Percentiles rank a stretch among this genome's conserved stretches.
Evolutionary conservation across 768 basidiomycete genomes (phyloP).

Genomic region (Nidularia sp.): DNA sequence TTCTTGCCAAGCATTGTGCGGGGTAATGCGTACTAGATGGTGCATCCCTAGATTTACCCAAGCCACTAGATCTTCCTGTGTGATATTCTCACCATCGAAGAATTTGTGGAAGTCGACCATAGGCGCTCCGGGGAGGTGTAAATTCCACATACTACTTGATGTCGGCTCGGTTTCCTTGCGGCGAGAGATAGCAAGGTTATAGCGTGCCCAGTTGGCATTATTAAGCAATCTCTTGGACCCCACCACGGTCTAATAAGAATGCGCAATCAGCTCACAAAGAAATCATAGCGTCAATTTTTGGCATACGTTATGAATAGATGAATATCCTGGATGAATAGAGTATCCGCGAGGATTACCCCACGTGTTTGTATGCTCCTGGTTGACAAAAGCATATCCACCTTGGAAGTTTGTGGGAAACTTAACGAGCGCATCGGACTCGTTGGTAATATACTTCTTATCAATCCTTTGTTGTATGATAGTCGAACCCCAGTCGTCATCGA

Average conservation of each 20-base stretch:
- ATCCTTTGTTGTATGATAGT: slow-evolving; percentile 53
- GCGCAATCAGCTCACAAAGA: too few relatives aligned
- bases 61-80: slow-evolving; percentile 60
- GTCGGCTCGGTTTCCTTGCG: slow-evolving; percentile 61
- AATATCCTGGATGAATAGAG: slow-evolving; percentile 56
- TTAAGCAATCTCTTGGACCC: slow-evolving; percentile 56
- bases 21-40: slow-evolving; percentile 40
- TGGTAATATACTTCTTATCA: slow-evolving; percentile 39
- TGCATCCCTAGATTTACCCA: slow-evolving; percentile 70
- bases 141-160: slow-evolving; percentile 59
- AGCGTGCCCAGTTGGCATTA: slow-evolving; percentile 65
- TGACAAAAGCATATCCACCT: slow-evolving; percentile 54
- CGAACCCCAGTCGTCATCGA: slow-evolving; percentile 59
- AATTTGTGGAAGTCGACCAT: slow-evolving; percentile 58
- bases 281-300: too few relatives aligned
- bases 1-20: too few relatives aligned
- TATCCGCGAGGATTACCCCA: slow-evolving; percentile 62
- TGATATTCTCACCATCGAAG: slow-evolving; percentile 61
- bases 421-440: slow-evolving; percentile 47
- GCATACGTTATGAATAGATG: slow-evolving; percentile 46
- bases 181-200: slow-evolving; percentile 53
- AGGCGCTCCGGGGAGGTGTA: slow-evolving; percentile 53
- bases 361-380: slow-evolving; percentile 44
- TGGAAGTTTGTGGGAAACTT: slow-evolving; percentile 53
- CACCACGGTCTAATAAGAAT: slow-evolving; percentile 39